Evolutionary conservation across 2,329 filamentous ascomycete genomes (phyloP).

Genomic region (Fusarium foetens): DNA sequence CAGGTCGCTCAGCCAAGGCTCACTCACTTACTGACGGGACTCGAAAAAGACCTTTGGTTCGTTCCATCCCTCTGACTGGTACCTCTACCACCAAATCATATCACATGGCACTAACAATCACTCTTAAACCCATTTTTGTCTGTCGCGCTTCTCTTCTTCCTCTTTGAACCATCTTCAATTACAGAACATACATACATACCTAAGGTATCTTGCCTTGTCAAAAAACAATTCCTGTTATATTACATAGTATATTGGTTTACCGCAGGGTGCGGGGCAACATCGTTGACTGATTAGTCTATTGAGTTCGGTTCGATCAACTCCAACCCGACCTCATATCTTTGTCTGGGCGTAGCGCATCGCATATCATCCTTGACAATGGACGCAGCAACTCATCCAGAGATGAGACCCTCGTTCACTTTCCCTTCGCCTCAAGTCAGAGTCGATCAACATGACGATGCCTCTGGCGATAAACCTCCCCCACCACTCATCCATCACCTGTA

Average conservation of each 20-base stretch:
- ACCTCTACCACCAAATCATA: conserved; percentile 7
- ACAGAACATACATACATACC: background rate
- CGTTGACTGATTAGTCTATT: background rate
- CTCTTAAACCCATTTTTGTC: background rate
- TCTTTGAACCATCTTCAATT: background rate
- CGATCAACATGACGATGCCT: conserved; percentile 44
- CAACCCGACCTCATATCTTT: background rate
- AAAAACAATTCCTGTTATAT: background rate
- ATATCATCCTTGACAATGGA: conserved; percentile 37
- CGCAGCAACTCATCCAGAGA: conserved; percentile 28
- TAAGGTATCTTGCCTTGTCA: background rate
- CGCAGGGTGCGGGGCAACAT: conserved; percentile 39
- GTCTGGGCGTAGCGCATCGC: background rate
- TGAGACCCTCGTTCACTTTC: conserved; percentile 39
- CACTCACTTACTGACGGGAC: background rate
- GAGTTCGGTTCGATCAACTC: background rate
- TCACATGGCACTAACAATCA: background rate
- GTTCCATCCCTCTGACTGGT: background rate
- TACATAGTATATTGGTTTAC: background rate
- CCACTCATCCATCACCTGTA: conserved; percentile 55
- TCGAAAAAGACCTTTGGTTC: background rate
- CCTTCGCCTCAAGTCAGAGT: conserved; percentile 47
- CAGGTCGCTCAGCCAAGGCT: conserved; percentile 10
- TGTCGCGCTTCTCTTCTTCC: background rate
- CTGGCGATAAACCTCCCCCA: conserved; percentile 44